A percentile compares a stretch with the other conserved stretches of the same genome.
Evolutionary conservation across 116 monocot genomes (phyloP).

Genomic region (Phalaenopsis hybrid): DNA sequence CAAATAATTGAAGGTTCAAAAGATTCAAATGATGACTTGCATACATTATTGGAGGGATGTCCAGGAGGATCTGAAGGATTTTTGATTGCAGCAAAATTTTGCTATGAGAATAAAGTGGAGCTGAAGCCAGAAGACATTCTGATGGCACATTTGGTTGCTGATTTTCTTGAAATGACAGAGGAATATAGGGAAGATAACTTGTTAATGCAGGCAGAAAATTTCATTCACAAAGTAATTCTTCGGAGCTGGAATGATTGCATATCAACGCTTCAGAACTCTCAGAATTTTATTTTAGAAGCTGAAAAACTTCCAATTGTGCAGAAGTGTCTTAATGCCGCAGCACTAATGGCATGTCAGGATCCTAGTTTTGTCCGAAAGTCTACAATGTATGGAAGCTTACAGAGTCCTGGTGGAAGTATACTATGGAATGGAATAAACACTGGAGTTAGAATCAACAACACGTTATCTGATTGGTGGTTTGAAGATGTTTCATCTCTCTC

Average conservation of each 20-base stretch:
- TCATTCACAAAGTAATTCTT: slow-evolving; percentile 20
- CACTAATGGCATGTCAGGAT: slow-evolving; percentile 42
- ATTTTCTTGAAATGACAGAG: slow-evolving; percentile 57
- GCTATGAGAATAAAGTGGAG: slow-evolving; percentile 33
- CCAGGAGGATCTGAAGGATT: slow-evolving; percentile 54
- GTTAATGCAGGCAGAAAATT: slow-evolving; percentile 24
- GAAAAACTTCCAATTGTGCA: slow-evolving; percentile 23
- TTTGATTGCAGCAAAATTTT: slow-evolving; percentile 35
- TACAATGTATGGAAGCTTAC: slow-evolving; percentile 43
- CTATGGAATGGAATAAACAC: slow-evolving; percentile 59
- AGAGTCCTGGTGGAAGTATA: slow-evolving; percentile 51
- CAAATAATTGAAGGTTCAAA: slow-evolving; percentile 15
- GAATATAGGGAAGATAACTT: slow-evolving; percentile 31
- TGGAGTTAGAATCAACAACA: slow-evolving; percentile 29
- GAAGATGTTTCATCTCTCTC: slow-evolving; percentile 40
- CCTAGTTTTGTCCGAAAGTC: slow-evolving; percentile 44
- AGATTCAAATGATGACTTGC: slow-evolving; percentile 9
- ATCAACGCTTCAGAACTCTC: slow-evolving; percentile 27
- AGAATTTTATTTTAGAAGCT: slow-evolving; percentile 17
- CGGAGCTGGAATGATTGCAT: slow-evolving; percentile 46
- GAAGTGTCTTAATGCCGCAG: slow-evolving; percentile 30
- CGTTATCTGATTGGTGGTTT: slow-evolving; percentile 47
- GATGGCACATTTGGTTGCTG: slow-evolving; percentile 25
- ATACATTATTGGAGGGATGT: slow-evolving; percentile 19
- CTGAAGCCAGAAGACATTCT: slow-evolving; percentile 31